Evolutionary conservation across 257 asterid species (phyloP).

Genomic region (Pogostemon cablin): DNA sequence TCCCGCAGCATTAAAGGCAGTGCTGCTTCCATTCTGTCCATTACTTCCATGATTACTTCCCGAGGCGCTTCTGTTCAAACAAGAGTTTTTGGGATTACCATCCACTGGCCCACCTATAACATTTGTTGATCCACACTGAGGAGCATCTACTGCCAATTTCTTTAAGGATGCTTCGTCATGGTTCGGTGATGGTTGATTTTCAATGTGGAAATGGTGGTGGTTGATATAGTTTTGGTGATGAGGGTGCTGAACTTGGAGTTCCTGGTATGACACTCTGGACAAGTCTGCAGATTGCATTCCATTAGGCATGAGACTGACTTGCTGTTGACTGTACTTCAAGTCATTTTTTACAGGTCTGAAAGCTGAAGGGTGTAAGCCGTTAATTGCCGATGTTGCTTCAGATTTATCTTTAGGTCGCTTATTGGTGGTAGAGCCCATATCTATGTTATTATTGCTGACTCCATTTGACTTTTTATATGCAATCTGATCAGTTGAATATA

Average conservation of each 20-base stretch:
- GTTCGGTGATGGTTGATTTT: constrained; percentile 40
- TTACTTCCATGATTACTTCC: constrained; percentile 76
- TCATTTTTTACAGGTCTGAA: too few species aligned
- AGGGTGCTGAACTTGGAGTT: constrained; percentile 43
- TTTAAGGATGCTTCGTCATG: constrained; percentile 47
- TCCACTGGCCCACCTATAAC: constrained; percentile 46
- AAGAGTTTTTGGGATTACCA: constrained; percentile 43
- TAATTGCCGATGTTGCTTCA: constrained; percentile 52
- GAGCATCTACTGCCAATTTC: constrained; percentile 52
- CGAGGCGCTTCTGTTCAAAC: constrained; percentile 65
- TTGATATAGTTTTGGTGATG: constrained; percentile 44
- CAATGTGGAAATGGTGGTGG: constrained; percentile 44
- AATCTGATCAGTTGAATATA: too few species aligned
- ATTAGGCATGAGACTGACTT: too few species aligned
- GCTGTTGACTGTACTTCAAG: too few species aligned
- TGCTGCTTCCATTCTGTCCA: constrained; percentile 57
- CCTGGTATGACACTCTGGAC: too few species aligned
- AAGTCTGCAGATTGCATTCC: too few species aligned
- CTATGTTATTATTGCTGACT: too few species aligned
- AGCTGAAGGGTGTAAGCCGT: constrained; percentile 51
- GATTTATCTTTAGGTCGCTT: constrained; percentile 51
- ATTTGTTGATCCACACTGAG: constrained; percentile 52
- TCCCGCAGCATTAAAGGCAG: constrained; percentile 45
- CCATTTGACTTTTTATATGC: too few species aligned
- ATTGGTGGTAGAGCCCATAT: too few species aligned